Evolutionary conservation across 495 filamentous ascomycete species (phyloP).

Genomic region (Aspergillus ostianus): DNA sequence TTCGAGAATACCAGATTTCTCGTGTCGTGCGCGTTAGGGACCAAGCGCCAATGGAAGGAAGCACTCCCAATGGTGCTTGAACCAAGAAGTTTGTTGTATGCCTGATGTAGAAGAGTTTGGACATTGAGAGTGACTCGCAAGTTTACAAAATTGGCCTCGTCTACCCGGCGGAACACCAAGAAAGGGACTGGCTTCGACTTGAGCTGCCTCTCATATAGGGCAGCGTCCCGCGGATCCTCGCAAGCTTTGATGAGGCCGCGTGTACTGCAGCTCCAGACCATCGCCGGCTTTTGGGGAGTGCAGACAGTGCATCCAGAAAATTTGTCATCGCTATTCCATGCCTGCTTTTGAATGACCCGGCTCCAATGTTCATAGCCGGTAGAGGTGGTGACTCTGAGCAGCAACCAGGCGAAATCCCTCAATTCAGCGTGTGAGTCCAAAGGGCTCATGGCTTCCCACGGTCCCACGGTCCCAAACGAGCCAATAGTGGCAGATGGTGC

Average conservation of each 20-base stretch:
- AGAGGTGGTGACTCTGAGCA: conserved; percentile 24
- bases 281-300: conserved; percentile 39
- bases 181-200: conserved; percentile 51
- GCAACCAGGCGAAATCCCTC: conserved; percentile 30
- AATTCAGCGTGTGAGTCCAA: conserved; percentile 22
- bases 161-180: conserved; percentile 38
- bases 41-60: conserved; percentile 49
- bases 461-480: conserved; percentile 5
- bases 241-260: conserved; percentile 31
- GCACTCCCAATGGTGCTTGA: conserved; percentile 13
- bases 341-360: conserved; percentile 5
- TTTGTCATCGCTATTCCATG: not conserved
- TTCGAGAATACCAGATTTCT: conserved; percentile 27
- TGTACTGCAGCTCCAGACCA: conserved; percentile 37
- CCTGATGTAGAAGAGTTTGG: conserved; percentile 55
- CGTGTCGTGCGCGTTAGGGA: conserved; percentile 43
- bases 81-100: conserved; percentile 37
- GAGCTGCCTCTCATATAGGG: conserved; percentile 44
- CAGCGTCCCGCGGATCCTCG: conserved; percentile 47
- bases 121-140: conserved; percentile 55
- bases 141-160: conserved; percentile 24
- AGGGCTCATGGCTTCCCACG: conserved; percentile 25
- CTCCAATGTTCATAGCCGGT: conserved; percentile 28
- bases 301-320: conserved; percentile 32
- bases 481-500: conserved; percentile 14